A percentile compares a stretch with the other conserved stretches of the same genome.
Evolutionary conservation across 805 yeast species (phyloP).

Genomic region (Wickerhamomyces hampshirensis): DNA sequence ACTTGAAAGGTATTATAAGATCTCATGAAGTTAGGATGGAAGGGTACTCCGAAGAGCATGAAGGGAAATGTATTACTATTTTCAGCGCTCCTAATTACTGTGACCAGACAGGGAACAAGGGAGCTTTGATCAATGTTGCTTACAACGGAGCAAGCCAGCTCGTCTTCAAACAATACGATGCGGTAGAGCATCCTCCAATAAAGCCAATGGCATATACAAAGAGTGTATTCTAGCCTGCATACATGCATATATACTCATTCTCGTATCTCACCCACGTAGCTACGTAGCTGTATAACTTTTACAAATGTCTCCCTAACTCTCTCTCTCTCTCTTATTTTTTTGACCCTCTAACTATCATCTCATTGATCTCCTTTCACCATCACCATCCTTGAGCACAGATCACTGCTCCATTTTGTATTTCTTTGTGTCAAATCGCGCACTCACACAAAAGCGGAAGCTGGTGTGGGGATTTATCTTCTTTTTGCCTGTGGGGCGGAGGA

Average conservation of each 20-base stretch:
- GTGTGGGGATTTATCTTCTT: too few species aligned
- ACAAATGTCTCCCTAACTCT: too few species aligned
- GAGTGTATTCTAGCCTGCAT: constrained; percentile 3
- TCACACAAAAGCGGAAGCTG: too few species aligned
- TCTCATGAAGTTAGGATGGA: constrained; percentile 94
- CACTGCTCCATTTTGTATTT: too few species aligned
- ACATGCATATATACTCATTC: not conserved
- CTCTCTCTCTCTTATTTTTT: too few species aligned
- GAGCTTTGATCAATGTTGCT: constrained; percentile 78
- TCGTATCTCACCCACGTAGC: too few species aligned
- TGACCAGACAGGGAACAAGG: constrained; percentile 85
- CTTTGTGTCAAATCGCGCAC: too few species aligned
- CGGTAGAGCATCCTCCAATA: constrained; percentile 85
- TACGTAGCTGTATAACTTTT: too few species aligned
- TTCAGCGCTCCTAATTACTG: constrained; percentile 98
- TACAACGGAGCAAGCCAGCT: constrained; percentile 36
- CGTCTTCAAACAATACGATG: constrained; percentile 59
- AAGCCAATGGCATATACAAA: constrained; percentile 91
- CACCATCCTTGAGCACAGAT: too few species aligned
- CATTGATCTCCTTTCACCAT: too few species aligned
- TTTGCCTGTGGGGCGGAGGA: too few species aligned
- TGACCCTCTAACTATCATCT: too few species aligned
- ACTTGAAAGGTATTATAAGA: constrained; percentile 74
- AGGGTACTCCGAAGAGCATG: constrained; percentile 86
- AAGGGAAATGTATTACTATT: constrained; percentile 84